phyloP scores from a whole-genome alignment of 2,329 filamentous ascomycete genomes.

The Clonostachys solani region DNA sequence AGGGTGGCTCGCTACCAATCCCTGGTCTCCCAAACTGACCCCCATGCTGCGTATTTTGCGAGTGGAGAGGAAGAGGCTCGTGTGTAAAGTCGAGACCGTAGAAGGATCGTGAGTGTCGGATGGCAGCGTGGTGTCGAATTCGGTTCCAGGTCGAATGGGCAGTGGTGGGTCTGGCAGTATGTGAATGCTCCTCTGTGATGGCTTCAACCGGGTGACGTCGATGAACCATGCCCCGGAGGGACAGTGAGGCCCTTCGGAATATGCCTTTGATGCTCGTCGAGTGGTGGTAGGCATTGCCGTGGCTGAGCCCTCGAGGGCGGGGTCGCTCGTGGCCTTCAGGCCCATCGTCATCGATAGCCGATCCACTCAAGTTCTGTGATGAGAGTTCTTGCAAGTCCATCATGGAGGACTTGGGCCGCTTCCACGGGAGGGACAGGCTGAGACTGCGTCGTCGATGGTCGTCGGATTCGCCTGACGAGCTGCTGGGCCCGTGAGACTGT shows the following conservation, averaged over 20 bases:
- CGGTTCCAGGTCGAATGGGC: slow-evolving; percentile 39
- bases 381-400: slow-evolving; percentile 8
- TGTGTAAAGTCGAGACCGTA: slow-evolving; percentile 32
- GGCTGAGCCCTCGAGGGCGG: slow-evolving; percentile 7
- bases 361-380: slow-evolving; percentile 6
- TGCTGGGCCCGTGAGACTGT: too few relatives aligned
- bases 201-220: slow-evolving; percentile 37
- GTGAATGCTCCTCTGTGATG: slow-evolving; percentile 15
- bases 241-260: slow-evolving; percentile 51
- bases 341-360: slow-evolving; percentile 23
- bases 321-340: slow-evolving; percentile 12
- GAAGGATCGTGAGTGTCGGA: slow-evolving; percentile 41
- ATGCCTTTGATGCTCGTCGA: slow-evolving; percentile 40
- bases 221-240: slow-evolving; percentile 47
- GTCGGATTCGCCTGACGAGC: background rate
- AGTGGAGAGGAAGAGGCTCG: slow-evolving; percentile 7
- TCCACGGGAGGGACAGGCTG: slow-evolving; percentile 46
- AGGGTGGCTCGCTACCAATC: slow-evolving; percentile 47
- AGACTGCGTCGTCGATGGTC: slow-evolving; percentile 28
- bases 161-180: slow-evolving; percentile 32
- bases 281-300: slow-evolving; percentile 15
- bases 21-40: slow-evolving; percentile 25
- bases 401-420: slow-evolving; percentile 38
- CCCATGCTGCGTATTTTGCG: too few relatives aligned
- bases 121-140: background rate